phyloP scores from a whole-genome alignment of 2,329 filamentous ascomycete genomes.

The Microsporum ferrugineum region DNA sequence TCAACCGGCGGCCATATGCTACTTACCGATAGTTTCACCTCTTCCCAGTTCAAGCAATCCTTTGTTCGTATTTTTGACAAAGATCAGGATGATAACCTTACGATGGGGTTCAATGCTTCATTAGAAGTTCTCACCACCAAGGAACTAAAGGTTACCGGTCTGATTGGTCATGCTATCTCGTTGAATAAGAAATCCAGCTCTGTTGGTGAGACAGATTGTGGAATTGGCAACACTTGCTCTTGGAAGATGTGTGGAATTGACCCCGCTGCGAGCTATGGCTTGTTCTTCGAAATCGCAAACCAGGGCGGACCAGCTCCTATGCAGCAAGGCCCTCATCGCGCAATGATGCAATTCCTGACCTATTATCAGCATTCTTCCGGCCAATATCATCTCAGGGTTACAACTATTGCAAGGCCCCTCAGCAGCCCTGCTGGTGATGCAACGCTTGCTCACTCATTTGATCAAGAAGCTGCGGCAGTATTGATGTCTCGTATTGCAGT shows the following conservation, averaged over 20 bases:
- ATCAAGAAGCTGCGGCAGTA: conserved; percentile 93
- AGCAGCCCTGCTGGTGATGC: conserved; percentile 91
- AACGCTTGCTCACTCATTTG: conserved; percentile 90
- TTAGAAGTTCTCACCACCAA: conserved; percentile 95
- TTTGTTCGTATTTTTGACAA: conserved; percentile 97
- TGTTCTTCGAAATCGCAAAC: conserved; percentile 96
- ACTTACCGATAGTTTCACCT: conserved; percentile 93
- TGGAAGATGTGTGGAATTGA: conserved; percentile 99
- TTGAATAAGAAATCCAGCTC: conserved; percentile 97
- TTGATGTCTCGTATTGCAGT: conserved; percentile 99
- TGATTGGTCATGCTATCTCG: conserved; percentile 93
- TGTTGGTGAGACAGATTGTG: conserved; percentile 94
- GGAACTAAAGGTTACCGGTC: conserved; percentile 91
- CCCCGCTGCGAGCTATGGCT: conserved; percentile 80
- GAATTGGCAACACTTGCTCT: conserved; percentile 94
- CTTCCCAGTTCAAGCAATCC: conserved; percentile 98
- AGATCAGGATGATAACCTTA: conserved; percentile 81
- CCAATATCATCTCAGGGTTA: conserved; percentile 90
- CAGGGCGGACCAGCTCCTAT: conserved; percentile 79
- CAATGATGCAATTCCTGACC: conserved; percentile 95
- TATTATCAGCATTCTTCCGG: conserved; percentile 98
- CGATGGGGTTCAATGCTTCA: conserved; percentile 97
- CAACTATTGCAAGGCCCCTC: conserved; percentile 80
- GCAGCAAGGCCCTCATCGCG: conserved; percentile 78
- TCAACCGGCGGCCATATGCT: conserved; percentile 98